Base-by-base conservation (phyloP, 805 yeast species). In the Candida corydali region DNA sequence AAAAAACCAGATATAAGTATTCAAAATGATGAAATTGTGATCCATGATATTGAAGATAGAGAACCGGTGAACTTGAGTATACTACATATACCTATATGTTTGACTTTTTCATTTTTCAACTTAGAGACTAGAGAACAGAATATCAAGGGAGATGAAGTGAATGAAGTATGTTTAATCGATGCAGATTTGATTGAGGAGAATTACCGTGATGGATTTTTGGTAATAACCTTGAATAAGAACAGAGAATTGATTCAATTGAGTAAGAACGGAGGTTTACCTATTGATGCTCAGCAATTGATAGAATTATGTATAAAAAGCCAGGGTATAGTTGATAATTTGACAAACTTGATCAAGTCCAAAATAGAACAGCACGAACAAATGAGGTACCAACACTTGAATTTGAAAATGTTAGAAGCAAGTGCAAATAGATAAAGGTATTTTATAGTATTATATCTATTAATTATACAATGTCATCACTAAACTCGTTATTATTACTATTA, bases 201-300 rank as follows among this genome's bases (percentile, higher is more conserved):
- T 12, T 59, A 87, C 15, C 70, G 91, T 42, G 82, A 80, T 31
- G 95, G 97, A 17, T 75, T 77, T 2, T 68, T 91, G 60, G 86
- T 95, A 1, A 77, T 93, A 22, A 87, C 98, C 0, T 61, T 89
- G 39, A 93, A 93, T 57, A 86, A 84, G 48, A 91, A 91, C 54
- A 75, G 91, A 46, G 98, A 93, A 51, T 67, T 93, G 6, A 89
- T 95, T 33, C 98, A 93, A 55, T 70, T 93, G 19, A 73, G 83
- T 29, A 93, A 91, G 53, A 85, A 88, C 22, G 98, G 98, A 34
- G 97, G 96, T 0, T 64, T 85, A 31, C 85, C 89, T 5, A 76
- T 91, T 45, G 89, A 86, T 50, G 86, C 93, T 0, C 52, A 72
- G 25, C 64, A 73, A 17, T 61, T 91, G 34, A 65, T 86, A 68